phyloP scores from a whole-genome alignment of 1,284 basidiomycete species.

The Tetrapyrgos nigripes region DNA sequence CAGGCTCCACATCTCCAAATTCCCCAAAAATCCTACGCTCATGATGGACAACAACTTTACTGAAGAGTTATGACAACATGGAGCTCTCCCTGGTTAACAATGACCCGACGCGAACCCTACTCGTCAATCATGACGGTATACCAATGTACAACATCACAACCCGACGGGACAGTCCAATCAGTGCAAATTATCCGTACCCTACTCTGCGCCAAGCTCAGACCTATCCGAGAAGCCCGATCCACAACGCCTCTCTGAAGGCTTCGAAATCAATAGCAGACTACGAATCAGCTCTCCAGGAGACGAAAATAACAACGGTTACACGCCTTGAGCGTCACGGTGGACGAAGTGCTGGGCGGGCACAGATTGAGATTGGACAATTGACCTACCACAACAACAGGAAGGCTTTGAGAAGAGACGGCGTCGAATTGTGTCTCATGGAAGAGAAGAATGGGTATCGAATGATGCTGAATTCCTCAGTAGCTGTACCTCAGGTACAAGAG shows the following conservation, averaged over 20 bases:
- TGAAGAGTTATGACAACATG: no score
- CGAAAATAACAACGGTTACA: neutral
- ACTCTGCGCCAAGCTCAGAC: neutral
- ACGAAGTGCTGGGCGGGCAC: neutral
- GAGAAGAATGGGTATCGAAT: no score
- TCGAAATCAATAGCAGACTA: neutral
- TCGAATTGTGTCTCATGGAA: neutral
- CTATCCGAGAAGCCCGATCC: neutral
- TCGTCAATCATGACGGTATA: conserved; percentile 36
- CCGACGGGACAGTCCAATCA: neutral
- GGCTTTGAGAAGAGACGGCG: neutral
- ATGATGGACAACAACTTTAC: no score
- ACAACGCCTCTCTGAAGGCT: neutral
- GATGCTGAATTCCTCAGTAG: no score
- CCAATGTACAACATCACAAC: conserved; percentile 40
- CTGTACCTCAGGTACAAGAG: no score
- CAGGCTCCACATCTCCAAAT: no score
- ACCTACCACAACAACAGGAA: neutral
- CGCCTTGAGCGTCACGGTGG: conserved; percentile 1
- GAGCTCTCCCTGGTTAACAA: conserved; percentile 42
- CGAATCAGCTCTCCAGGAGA: neutral
- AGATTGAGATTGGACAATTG: neutral
- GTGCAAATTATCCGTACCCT: neutral
- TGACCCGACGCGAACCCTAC: conserved; percentile 39
- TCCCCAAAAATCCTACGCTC: no score